Evolutionary conservation across 2,329 filamentous ascomycete species (phyloP).

Genomic region (Emmonsia crescens): DNA sequence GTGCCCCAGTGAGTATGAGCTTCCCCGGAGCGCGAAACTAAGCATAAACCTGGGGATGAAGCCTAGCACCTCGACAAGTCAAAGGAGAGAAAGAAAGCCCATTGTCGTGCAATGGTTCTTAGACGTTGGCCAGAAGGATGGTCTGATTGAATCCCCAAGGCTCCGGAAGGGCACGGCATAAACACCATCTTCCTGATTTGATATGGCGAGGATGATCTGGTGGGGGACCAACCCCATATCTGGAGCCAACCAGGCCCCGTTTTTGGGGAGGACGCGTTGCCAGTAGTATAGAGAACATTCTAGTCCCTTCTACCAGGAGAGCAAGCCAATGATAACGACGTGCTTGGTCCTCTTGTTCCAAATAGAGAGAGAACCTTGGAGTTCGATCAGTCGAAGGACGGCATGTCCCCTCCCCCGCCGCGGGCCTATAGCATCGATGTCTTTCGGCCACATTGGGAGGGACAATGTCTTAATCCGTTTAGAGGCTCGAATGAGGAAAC

Average conservation of each 20-base stretch:
- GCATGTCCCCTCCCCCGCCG: neutral
- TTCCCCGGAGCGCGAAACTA: neutral
- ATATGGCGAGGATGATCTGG: neutral
- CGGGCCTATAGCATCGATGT: neutral
- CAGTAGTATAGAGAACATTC: neutral
- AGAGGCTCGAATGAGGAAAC: neutral
- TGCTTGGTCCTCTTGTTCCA: neutral
- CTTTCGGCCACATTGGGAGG: neutral
- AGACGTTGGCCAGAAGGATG: neutral
- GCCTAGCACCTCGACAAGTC: neutral
- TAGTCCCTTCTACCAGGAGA: neutral
- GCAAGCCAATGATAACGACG: neutral
- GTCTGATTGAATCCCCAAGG: neutral
- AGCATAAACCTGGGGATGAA: neutral
- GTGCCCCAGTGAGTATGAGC: neutral
- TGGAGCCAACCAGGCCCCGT: neutral
- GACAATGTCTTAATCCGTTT: neutral
- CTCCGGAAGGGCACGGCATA: neutral
- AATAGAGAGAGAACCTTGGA: neutral
- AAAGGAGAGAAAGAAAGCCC: neutral
- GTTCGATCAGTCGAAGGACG: neutral
- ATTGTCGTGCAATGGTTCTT: neutral
- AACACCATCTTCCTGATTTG: neutral
- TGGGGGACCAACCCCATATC: neutral
- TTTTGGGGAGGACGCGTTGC: neutral